phyloP scores from a whole-genome alignment of 2,329 filamentous ascomycete genomes.

The Aureobasidium sp. region DNA sequence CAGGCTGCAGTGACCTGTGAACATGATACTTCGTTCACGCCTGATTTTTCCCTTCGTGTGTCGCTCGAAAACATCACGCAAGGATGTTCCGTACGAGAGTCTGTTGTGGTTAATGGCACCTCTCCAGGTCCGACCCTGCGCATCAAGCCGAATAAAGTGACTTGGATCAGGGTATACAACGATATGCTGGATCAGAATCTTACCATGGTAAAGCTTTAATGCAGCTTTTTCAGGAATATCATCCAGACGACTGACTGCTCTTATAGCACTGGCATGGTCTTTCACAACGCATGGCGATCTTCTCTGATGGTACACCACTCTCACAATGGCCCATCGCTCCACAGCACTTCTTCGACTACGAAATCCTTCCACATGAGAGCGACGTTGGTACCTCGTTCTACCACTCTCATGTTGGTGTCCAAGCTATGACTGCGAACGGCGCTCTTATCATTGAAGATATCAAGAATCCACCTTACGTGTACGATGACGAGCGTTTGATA shows the following conservation, averaged over 20 bases:
- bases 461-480: constrained; percentile 57
- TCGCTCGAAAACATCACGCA: too few relatives aligned
- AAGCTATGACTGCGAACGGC: constrained; percentile 65
- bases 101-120: constrained; percentile 59
- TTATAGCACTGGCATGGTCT: constrained; percentile 74
- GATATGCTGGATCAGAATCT: constrained; percentile 58
- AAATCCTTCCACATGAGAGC: constrained; percentile 58
- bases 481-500: constrained; percentile 68
- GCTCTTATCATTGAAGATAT: constrained; percentile 64
- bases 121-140: constrained; percentile 57
- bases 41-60: too few relatives aligned
- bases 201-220: constrained; percentile 55
- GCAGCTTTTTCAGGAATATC: neutral
- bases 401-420: constrained; percentile 72
- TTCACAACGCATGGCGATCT: constrained; percentile 64
- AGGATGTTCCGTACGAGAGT: neutral
- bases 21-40: too few relatives aligned
- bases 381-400: constrained; percentile 74
- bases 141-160: constrained; percentile 50
- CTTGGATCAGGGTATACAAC: constrained; percentile 68
- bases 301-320: constrained; percentile 69
- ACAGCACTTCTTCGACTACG: constrained; percentile 72
- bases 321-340: constrained; percentile 73
- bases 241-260: too few relatives aligned
- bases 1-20: too few relatives aligned